These are phyloP conservation scores for Jatropha curcas DNA, from an alignment of 345 rosid species.

Conservation along the genomic window DNA sequence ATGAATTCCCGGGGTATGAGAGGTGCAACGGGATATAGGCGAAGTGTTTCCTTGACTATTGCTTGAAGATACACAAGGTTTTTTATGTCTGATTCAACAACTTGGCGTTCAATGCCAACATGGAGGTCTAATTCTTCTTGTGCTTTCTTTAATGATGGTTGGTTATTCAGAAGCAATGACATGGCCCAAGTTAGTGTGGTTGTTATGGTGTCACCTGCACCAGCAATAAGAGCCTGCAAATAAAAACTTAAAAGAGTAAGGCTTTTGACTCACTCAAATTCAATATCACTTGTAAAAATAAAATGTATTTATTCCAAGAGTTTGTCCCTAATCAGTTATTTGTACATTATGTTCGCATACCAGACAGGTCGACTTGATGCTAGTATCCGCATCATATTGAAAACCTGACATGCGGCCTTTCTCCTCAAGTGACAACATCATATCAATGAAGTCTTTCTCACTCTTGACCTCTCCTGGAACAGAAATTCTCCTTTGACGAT, in stretches of 20 bases:
- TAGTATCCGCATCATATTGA: slow-evolving; percentile 44
- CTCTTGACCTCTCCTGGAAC: slow-evolving; percentile 7
- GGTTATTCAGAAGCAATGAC: slow-evolving; percentile 57
- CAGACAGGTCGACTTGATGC: slow-evolving; percentile 61
- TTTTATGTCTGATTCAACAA: slow-evolving; percentile 51
- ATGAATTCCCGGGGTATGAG: slow-evolving; percentile 48
- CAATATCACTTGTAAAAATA: not conserved
- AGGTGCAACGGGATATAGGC: slow-evolving; percentile 60
- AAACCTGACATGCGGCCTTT: slow-evolving; percentile 37
- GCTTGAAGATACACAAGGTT: slow-evolving; percentile 57
- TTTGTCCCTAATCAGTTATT: not conserved
- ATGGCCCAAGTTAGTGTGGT: slow-evolving; percentile 58
- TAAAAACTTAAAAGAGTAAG: not conserved
- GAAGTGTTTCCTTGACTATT: slow-evolving; percentile 56
- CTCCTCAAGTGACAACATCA: slow-evolving; percentile 51
- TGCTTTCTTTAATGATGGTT: slow-evolving; percentile 37
- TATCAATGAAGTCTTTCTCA: slow-evolving; percentile 53
- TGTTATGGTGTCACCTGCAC: slow-evolving; percentile 48
- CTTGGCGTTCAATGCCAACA: slow-evolving; percentile 48
- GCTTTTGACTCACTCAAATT: slow-evolving; percentile 7
- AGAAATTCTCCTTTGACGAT: slow-evolving; percentile 31
- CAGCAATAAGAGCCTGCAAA: slow-evolving; percentile 48
- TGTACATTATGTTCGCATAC: slow-evolving; percentile 24
- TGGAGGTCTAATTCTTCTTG: slow-evolving; percentile 51
- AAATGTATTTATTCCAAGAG: not conserved